phyloP scores from a whole-genome alignment of 768 basidiomycete genomes.

The Hydnomerulius pinastri region DNA sequence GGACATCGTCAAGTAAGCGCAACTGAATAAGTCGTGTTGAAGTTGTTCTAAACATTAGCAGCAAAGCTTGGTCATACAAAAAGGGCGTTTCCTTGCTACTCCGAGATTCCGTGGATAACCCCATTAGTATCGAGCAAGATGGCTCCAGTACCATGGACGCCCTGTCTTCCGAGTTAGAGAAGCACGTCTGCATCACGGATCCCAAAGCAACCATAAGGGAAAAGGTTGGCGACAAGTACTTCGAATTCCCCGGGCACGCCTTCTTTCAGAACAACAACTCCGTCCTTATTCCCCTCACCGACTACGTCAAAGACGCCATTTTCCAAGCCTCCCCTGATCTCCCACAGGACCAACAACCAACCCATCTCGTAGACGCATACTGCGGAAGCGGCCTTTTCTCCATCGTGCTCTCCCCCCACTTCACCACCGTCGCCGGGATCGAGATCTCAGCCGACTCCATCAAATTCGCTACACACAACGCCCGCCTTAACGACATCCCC shows the following conservation, averaged over 20 bases:
- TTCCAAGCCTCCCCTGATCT: slow-evolving; percentile 37
- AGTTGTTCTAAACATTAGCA: slow-evolving; percentile 32
- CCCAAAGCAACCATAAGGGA: slow-evolving; percentile 83
- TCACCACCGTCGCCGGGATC: slow-evolving; percentile 81
- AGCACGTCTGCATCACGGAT: slow-evolving; percentile 81
- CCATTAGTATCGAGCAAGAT: slow-evolving; percentile 24
- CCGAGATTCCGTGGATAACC: slow-evolving; percentile 70
- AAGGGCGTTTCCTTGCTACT: slow-evolving; percentile 88
- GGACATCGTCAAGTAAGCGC: slow-evolving; percentile 64
- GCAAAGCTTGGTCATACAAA: slow-evolving; percentile 79
- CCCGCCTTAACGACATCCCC: slow-evolving; percentile 60
- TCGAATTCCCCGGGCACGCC: slow-evolving; percentile 83
- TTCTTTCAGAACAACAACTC: slow-evolving; percentile 99
- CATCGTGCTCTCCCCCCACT: slow-evolving; percentile 75
- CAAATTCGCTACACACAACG: slow-evolving; percentile 66
- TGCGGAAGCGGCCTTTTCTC: slow-evolving; percentile 90
- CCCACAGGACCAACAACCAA: slow-evolving; percentile 38
- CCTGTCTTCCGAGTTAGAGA: slow-evolving; percentile 43
- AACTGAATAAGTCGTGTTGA: not conserved
- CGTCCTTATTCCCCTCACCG: slow-evolving; percentile 80
- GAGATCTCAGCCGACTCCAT: slow-evolving; percentile 81
- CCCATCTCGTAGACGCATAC: slow-evolving; percentile 94
- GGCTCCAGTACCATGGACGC: slow-evolving; percentile 33
- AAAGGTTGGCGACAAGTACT: slow-evolving; percentile 74
- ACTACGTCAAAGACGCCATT: slow-evolving; percentile 79